A percentile compares a stretch with the other conserved stretches of the same genome.
Evolutionary conservation across 768 basidiomycete genomes (phyloP).

Genomic region (Rhodotorula sphaerocarpa): DNA sequence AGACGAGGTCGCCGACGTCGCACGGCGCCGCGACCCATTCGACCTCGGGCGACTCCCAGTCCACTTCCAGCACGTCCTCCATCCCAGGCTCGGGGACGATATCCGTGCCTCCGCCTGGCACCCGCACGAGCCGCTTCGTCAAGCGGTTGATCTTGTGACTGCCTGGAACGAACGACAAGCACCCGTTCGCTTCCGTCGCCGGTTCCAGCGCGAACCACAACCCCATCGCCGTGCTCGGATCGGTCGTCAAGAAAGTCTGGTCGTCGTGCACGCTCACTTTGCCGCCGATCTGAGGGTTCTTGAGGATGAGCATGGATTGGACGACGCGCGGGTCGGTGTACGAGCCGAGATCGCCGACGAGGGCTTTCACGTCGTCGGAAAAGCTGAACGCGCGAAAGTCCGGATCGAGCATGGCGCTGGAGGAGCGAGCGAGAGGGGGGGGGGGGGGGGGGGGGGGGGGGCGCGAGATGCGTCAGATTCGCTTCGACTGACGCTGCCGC

Average conservation of each 20-base stretch:
- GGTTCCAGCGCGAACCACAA: constrained; percentile 94
- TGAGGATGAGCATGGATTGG: constrained; percentile 56
- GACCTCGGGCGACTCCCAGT: constrained; percentile 37
- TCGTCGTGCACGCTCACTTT: constrained; percentile 93
- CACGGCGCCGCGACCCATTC: constrained; percentile 41
- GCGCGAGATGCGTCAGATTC: no score
- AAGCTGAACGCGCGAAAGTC: constrained; percentile 57
- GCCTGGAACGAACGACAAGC: constrained; percentile 79
- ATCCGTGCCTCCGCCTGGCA: constrained; percentile 63
- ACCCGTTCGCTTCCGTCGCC: constrained; percentile 73
- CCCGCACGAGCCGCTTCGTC: constrained; percentile 75
- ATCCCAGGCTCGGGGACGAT: constrained; percentile 57
- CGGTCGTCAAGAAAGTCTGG: constrained; percentile 74
- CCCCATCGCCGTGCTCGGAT: constrained; percentile 83
- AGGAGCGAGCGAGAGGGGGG: no score
- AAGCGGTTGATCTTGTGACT: constrained; percentile 64
- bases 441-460: no score
- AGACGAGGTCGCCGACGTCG: constrained; percentile 57
- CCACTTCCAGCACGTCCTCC: constrained; percentile 30
- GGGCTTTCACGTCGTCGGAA: constrained; percentile 48
- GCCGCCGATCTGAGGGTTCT: constrained; percentile 81
- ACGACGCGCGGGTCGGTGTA: constrained; percentile 64
- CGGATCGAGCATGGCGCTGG: constrained; percentile 66
- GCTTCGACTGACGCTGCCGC: no score
- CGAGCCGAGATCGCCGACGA: constrained; percentile 71